phyloP scores from a whole-genome alignment of 139 green algal species.

The Micractinium conductrix region DNA sequence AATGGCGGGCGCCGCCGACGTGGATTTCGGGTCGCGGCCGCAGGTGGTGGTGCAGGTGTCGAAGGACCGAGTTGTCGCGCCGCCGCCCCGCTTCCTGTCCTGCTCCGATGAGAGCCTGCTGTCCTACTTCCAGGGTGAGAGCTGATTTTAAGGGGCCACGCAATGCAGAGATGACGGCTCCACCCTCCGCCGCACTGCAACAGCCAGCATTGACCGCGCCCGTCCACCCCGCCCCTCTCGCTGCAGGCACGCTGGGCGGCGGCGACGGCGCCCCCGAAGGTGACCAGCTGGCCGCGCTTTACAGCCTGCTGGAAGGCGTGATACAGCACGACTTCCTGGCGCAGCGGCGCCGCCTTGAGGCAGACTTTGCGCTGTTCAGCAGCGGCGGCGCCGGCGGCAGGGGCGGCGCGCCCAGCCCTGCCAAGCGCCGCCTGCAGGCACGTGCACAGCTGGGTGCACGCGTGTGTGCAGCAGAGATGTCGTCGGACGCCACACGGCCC shows the following conservation, averaged over 20 bases:
- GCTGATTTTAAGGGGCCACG: too few species aligned
- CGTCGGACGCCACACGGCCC: too few species aligned
- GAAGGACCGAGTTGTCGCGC: neutral
- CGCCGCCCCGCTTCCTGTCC: neutral
- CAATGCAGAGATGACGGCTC: too few species aligned
- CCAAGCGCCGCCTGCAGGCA: neutral
- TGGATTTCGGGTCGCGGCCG: neutral
- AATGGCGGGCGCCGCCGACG: neutral
- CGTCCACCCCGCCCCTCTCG: too few species aligned
- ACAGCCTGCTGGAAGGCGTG: neutral
- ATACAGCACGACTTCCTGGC: neutral
- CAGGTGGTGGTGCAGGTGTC: neutral
- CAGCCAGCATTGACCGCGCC: too few species aligned
- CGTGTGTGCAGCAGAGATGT: too few species aligned
- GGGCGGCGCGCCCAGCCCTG: neutral
- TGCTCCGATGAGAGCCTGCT: neutral
- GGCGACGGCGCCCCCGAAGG: too few species aligned
- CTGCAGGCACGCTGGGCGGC: too few species aligned
- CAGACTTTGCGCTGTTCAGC: conserved; percentile 3
- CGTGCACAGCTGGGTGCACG: too few species aligned
- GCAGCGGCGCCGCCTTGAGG: neutral
- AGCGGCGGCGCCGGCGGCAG: neutral
- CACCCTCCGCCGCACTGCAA: too few species aligned
- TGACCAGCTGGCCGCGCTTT: neutral
- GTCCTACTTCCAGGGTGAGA: conserved; percentile 16